Base-by-base conservation (phyloP, 805 yeast species). In the Metschnikowia colocasiae region DNA sequence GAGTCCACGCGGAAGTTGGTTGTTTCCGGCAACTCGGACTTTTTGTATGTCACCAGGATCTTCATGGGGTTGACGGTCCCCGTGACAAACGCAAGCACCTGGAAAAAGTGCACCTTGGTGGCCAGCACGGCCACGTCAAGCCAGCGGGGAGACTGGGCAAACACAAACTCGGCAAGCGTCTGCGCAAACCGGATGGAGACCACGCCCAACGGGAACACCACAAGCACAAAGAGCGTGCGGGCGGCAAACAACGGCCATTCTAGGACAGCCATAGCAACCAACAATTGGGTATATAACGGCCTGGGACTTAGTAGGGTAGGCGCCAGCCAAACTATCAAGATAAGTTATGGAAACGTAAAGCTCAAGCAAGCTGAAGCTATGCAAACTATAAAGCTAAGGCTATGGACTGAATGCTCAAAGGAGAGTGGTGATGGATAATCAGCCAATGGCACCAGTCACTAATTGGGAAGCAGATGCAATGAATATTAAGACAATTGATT, bases 91-190 rank as follows among this genome's bases (percentile, higher is more conserved):
- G 79, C 69, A 36, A 86, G 63, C 33, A 85, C 58, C 7, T 74
- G 67, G 20, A 87, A 68, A 56, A 86, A 87, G 23, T 75, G 73
- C 29, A 65, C 67, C 62, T 85, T 86, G 12, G 90, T 81, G 30
- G 68, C 61, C 49, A 78, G 73, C 34, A 83, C 57, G 48, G 76
- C 55, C 3, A 69, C 69, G 50, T 77, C 77, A 31, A 65, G 57
- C 40, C 65, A 60, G 22, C 55, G 56, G 1, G 71, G 63, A 36
- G 68, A 62, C n/a, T 55, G 55, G 10, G 51, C 35, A 33, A 73
- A 67, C 7, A 73, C 13, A 1, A 60, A 6, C 8, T 59, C 50
- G 7, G 79, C 73, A 1, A 75, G 40, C 2, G 61, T 39, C 58
- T 84, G 89, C 4, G 79, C 65, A 16, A 61, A 39, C 4, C 76